Evolutionary conservation across 192 early-diverging fungal species (phyloP).

Genomic region (Podila verticillata): DNA sequence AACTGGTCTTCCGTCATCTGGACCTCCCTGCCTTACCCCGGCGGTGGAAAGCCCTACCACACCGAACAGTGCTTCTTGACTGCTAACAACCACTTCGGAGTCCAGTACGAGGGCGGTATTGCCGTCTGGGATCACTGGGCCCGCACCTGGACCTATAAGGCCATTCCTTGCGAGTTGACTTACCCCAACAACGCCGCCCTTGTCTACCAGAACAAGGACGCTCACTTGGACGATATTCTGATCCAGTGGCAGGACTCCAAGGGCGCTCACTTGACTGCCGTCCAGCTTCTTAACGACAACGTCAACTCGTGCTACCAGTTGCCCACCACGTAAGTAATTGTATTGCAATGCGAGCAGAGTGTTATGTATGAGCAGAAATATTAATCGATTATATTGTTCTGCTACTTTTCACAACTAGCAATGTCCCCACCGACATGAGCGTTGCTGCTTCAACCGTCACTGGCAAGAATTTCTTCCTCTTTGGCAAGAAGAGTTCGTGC

Average conservation of each 20-base stretch:
- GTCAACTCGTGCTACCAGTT: conserved; percentile 31
- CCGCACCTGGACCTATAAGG: conserved; percentile 40
- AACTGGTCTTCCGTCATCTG: conserved; percentile 31
- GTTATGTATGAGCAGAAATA: too few relatives aligned
- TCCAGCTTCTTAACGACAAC: conserved; percentile 42
- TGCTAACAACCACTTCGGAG: conserved; percentile 34
- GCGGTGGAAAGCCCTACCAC: conserved; percentile 42
- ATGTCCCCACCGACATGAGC: conserved; percentile 33
- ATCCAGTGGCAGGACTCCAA: conserved; percentile 39
- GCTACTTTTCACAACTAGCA: conserved; percentile 1
- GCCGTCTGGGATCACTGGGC: conserved; percentile 51
- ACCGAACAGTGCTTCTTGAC: conserved; percentile 50
- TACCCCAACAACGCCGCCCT: conserved; percentile 44
- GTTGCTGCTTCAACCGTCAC: conserved; percentile 25
- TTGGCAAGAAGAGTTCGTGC: conserved; percentile 39
- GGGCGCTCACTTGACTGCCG: conserved; percentile 37
- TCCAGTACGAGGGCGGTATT: conserved; percentile 45
- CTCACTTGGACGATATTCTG: conserved; percentile 24
- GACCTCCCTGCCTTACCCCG: conserved; percentile 46
- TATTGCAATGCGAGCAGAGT: not conserved
- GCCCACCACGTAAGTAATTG: conserved; percentile 31
- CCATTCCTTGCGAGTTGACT: conserved; percentile 24
- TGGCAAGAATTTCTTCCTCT: conserved; percentile 46
- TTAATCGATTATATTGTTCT: too few relatives aligned
- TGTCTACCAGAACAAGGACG: conserved; percentile 30